phyloP scores from a whole-genome alignment of 352 stramenopile species.

The Globisporangium heterothallicum region DNA sequence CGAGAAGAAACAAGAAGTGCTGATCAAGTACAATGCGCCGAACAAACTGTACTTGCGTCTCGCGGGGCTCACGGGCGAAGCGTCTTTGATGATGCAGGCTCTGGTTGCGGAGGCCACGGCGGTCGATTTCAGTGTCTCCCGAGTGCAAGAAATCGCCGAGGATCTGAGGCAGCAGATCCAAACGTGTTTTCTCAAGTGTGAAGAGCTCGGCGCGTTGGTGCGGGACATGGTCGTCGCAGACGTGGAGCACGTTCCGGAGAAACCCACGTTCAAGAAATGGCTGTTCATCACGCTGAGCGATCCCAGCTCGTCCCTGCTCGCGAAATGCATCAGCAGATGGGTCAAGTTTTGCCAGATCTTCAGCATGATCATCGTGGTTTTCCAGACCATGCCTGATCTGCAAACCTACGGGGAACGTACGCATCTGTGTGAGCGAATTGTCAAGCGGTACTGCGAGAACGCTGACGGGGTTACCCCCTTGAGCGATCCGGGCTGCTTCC shows the following conservation, averaged over 20 bases:
- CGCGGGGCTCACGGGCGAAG: conserved; percentile 53
- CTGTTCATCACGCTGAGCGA: conserved; percentile 36
- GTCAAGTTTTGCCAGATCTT: conserved; percentile 59
- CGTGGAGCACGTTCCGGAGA: conserved; percentile 26
- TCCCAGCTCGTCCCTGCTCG: conserved; percentile 35
- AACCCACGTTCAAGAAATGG: conserved; percentile 29
- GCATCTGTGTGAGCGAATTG: conserved; percentile 50
- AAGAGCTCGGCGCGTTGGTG: conserved; percentile 54
- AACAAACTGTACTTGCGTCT: conserved; percentile 63
- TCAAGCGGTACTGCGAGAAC: conserved; percentile 44
- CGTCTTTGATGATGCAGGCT: conserved; percentile 61
- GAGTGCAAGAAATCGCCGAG: conserved; percentile 42
- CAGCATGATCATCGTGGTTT: conserved; percentile 72
- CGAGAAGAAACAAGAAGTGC: conserved; percentile 55
- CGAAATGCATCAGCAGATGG: conserved; percentile 42
- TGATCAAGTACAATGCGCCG: conserved; percentile 74
- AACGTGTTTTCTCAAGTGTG: conserved; percentile 41
- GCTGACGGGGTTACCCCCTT: conserved; percentile 19
- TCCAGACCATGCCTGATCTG: conserved; percentile 75
- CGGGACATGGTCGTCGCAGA: conserved; percentile 56
- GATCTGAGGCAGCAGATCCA: conserved; percentile 51
- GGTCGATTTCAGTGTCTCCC: conserved; percentile 31
- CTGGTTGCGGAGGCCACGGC: conserved; percentile 34
- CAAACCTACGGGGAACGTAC: conserved; percentile 65
- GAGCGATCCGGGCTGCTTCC: conserved; percentile 61